Evolutionary conservation across 148 eudicot species (phyloP).

Genomic region (Camellia sinensis): DNA sequence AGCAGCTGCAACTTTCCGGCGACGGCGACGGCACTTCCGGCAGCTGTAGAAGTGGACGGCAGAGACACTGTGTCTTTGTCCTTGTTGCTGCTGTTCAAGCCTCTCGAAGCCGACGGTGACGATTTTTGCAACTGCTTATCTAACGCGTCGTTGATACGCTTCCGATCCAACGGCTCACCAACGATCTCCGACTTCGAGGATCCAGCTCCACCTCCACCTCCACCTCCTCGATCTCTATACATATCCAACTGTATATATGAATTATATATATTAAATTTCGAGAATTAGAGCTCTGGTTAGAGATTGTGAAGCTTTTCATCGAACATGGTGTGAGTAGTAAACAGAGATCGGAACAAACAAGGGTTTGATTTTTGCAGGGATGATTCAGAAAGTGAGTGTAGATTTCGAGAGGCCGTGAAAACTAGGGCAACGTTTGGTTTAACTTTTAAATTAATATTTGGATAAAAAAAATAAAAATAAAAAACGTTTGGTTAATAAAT

Average conservation of each 20-base stretch:
- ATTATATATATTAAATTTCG: not conserved
- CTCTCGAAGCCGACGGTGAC: constrained; percentile 65
- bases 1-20: constrained; percentile 24
- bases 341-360: no score
- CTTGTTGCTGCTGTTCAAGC: constrained; percentile 22
- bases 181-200: constrained; percentile 46
- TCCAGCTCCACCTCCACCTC: constrained; percentile 34
- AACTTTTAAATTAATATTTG: no score
- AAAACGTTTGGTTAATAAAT: no score
- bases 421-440: no score
- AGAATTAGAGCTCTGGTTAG: not conserved
- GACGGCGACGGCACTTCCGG: not conserved
- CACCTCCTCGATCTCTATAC: constrained; percentile 43
- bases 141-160: constrained; percentile 64
- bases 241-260: constrained; percentile 11
- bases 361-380: no score
- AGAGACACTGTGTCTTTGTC: constrained; percentile 44
- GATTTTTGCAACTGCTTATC: constrained; percentile 70
- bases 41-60: constrained; percentile 45
- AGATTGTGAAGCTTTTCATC: not conserved
- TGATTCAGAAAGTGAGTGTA: no score
- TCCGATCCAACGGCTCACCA: constrained; percentile 57
- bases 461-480: no score
- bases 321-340: not conserved
- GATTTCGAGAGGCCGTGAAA: no score